Conservation (phyloP, 1,284 basidiomycete species). For the Apiotrichum gracile region DNA sequence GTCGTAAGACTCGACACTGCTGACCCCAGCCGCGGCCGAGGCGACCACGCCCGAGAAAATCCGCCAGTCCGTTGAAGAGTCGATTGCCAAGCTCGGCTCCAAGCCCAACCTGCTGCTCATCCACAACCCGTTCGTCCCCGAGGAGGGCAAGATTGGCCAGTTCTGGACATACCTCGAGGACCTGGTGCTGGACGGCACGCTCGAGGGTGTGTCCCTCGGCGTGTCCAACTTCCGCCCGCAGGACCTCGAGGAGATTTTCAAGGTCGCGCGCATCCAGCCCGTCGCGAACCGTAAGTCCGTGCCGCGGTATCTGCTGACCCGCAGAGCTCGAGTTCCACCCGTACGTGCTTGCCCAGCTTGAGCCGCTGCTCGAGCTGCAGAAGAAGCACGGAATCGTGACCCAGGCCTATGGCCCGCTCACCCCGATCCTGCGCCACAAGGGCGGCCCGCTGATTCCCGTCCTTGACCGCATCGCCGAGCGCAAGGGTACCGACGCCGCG, state of each 20-base stretch:
- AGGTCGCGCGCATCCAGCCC: constrained; percentile 56
- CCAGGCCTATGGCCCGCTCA: constrained; percentile 56
- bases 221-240: constrained; percentile 42
- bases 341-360: constrained; percentile 59
- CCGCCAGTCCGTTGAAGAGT: constrained; percentile 20
- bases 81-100: constrained; percentile 21
- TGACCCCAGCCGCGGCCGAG: background rate
- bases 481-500: constrained; percentile 49
- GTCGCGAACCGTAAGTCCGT: constrained; percentile 55
- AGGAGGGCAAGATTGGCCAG: constrained; percentile 21
- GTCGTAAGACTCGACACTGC: background rate
- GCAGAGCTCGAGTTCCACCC: constrained; percentile 67
- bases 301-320: background rate
- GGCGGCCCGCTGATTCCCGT: constrained; percentile 56
- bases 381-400: constrained; percentile 59
- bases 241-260: constrained; percentile 35
- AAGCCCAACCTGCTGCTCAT: constrained; percentile 35
- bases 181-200: constrained; percentile 51
- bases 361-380: constrained; percentile 56
- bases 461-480: constrained; percentile 50
- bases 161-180: constrained; percentile 39
- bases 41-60: constrained; percentile 17
- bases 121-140: constrained; percentile 31
- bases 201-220: constrained; percentile 53
- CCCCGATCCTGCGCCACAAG: constrained; percentile 55